Conservation (phyloP, 2,329 filamentous ascomycete species). For the Sporothrix pseudoabietina region DNA sequence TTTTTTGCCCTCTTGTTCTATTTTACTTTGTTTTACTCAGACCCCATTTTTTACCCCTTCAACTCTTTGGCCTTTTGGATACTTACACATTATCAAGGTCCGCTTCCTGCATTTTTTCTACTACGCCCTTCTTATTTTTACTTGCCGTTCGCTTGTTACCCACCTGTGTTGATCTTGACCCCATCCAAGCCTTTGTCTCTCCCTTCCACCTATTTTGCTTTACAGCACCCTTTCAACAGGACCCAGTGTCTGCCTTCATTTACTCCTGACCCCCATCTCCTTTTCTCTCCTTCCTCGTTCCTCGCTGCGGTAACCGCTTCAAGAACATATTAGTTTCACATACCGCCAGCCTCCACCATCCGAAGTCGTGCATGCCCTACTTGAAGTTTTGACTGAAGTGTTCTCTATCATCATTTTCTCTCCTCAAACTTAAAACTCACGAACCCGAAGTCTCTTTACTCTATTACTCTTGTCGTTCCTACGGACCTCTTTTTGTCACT, state of each 20-base stretch:
- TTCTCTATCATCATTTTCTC: neutral
- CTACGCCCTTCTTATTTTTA: neutral
- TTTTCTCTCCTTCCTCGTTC: neutral
- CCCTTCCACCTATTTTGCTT: conserved; percentile 9
- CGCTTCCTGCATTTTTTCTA: neutral
- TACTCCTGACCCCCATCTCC: conserved; percentile 5
- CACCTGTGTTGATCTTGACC: neutral
- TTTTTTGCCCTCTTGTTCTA: neutral
- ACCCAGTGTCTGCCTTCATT: conserved; percentile 5
- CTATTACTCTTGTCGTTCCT: neutral
- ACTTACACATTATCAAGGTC: neutral
- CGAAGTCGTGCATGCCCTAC: conserved; percentile 3
- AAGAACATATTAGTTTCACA: conserved; percentile 12
- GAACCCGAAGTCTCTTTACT: neutral
- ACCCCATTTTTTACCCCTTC: neutral
- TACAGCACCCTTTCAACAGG: conserved; percentile 1
- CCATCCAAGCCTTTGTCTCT: conserved; percentile 10
- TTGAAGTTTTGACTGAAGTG: neutral
- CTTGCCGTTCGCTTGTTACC: neutral
- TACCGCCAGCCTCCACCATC: conserved; percentile 18
- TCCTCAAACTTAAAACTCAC: neutral
- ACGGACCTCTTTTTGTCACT: neutral
- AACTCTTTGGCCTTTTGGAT: neutral
- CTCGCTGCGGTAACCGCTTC: neutral
- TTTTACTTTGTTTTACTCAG: neutral